A percentile compares a stretch with the other conserved stretches of the same genome.
phyloP scores from a whole-genome alignment of 2,329 filamentous ascomycete genomes.

The Fusarium beomiforme region DNA sequence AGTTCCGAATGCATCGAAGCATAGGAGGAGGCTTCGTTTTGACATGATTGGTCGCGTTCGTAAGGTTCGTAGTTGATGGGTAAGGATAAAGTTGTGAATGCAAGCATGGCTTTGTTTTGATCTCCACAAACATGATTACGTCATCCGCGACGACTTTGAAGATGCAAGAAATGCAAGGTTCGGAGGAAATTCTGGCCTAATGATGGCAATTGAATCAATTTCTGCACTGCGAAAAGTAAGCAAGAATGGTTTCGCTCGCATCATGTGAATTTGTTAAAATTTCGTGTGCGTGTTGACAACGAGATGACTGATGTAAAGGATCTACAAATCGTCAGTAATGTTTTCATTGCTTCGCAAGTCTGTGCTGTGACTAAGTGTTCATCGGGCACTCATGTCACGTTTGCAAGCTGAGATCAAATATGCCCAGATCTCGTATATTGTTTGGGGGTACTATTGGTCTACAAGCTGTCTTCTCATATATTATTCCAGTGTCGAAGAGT shows the following conservation, averaged over 20 bases:
- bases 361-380: not conserved
- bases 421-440: not conserved
- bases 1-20: constrained; percentile 36
- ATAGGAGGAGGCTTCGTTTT: constrained; percentile 26
- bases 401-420: not conserved
- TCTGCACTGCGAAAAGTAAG: no score
- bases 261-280: no score
- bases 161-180: not conserved
- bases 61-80: no score
- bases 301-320: accelerated
- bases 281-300: no score
- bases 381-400: not conserved
- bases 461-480: not conserved
- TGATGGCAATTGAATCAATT: no score
- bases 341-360: accelerated
- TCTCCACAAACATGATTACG: constrained; percentile 11
- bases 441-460: not conserved
- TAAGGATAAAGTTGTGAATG: not conserved
- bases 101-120: not conserved
- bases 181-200: not conserved
- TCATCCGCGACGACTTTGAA: not conserved
- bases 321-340: accelerated
- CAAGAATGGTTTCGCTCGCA: no score
- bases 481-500: not conserved
- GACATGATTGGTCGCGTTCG: constrained; percentile 45